Conservation (phyloP, 1,284 basidiomycete species). For the Cutaneotrichosporon sp. region DNA sequence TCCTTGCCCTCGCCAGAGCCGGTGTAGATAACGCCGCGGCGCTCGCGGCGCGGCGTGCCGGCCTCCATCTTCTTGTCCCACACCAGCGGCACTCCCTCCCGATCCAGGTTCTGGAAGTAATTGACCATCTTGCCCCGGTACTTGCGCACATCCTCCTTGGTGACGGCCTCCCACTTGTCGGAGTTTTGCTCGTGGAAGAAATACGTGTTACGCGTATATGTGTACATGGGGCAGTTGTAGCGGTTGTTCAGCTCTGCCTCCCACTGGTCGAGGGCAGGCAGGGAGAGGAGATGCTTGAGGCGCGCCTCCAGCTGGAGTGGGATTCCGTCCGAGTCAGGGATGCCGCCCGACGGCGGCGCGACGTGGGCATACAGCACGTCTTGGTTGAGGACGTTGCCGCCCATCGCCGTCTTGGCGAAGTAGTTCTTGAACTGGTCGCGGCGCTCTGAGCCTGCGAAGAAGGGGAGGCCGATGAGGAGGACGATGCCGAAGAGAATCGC, state of each 20-base stretch:
- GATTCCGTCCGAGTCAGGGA: slow-evolving; percentile 25
- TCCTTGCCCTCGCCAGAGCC: slow-evolving; percentile 48
- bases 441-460: slow-evolving; percentile 11
- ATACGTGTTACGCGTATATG: slow-evolving; percentile 43
- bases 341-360: slow-evolving; percentile 27
- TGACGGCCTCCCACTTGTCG: slow-evolving; percentile 41
- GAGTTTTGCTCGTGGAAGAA: slow-evolving; percentile 43
- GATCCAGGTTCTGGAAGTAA: slow-evolving; percentile 41
- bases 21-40: slow-evolving; percentile 49
- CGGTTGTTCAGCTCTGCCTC: slow-evolving; percentile 39
- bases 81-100: slow-evolving; percentile 39
- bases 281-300: slow-evolving; percentile 28
- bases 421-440: slow-evolving; percentile 6
- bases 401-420: slow-evolving; percentile 1
- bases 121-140: slow-evolving; percentile 45
- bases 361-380: slow-evolving; percentile 21
- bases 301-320: slow-evolving; percentile 38
- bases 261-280: slow-evolving; percentile 41
- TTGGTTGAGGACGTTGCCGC: not conserved
- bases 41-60: slow-evolving; percentile 24
- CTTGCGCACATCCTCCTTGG: slow-evolving; percentile 34
- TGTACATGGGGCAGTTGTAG: slow-evolving; percentile 42
- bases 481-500: slow-evolving; percentile 15
- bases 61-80: slow-evolving; percentile 39
- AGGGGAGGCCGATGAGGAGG: slow-evolving; percentile 12